These are phyloP conservation scores for Paraphoma sp. DNA, from an alignment of 2,329 filamentous ascomycete species.

Conservation along the genomic window DNA sequence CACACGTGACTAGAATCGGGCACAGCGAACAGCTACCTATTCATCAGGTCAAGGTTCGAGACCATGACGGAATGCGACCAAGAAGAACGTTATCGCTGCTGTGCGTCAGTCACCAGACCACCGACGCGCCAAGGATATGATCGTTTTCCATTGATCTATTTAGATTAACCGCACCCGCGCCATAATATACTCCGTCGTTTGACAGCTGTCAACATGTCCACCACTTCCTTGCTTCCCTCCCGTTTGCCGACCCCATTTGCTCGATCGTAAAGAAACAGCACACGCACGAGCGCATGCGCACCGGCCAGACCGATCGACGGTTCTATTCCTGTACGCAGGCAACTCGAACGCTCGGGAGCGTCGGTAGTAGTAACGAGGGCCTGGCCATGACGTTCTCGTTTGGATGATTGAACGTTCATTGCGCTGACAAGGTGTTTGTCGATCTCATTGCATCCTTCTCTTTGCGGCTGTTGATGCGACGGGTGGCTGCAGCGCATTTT, in stretches of 20 bases:
- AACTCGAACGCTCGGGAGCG: not conserved
- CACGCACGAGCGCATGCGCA: not conserved
- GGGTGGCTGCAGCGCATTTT: constrained; percentile 6
- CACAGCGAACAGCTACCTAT: too few species aligned
- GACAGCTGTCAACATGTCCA: not conserved
- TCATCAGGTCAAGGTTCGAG: not conserved
- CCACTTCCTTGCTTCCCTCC: not conserved
- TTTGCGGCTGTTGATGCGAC: constrained; percentile 2
- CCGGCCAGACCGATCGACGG: constrained; percentile 1
- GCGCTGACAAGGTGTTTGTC: not conserved
- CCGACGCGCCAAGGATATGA: constrained; percentile 5
- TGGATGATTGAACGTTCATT: constrained; percentile 5
- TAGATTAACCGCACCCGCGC: constrained; percentile 18
- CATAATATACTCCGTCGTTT: constrained; percentile 17
- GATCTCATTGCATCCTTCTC: not conserved
- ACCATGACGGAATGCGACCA: constrained; percentile 3
- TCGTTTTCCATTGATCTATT: constrained; percentile 15
- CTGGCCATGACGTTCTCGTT: constrained; percentile 7
- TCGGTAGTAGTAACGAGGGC: not conserved
- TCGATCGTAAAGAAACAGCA: not conserved
- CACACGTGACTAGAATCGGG: too few species aligned
- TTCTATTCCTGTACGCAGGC: not conserved
- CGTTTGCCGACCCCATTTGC: not conserved
- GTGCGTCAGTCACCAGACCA: constrained; percentile 10
- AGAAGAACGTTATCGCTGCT: constrained; percentile 1